A percentile compares a stretch with the other conserved stretches of the same genome.
These are phyloP conservation scores for Teratosphaeria destructans DNA, from an alignment of 2,329 filamentous ascomycete genomes.

Conservation along the genomic window DNA sequence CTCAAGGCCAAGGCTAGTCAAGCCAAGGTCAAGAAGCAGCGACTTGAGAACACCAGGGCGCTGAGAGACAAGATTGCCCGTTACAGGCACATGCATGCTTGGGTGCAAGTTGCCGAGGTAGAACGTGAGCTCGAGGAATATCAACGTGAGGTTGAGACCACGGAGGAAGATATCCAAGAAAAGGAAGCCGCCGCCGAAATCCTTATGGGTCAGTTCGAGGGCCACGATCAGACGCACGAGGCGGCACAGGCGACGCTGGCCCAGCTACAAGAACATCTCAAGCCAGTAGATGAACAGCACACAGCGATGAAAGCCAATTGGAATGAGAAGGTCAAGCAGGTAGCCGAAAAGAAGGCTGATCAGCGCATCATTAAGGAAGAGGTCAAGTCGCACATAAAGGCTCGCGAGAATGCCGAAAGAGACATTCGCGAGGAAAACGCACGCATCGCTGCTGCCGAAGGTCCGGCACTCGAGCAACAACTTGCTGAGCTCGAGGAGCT, in stretches of 20 bases:
- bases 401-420: conserved; percentile 31
- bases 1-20: conserved; percentile 50
- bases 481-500: conserved; percentile 40
- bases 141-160: conserved; percentile 20
- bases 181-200: conserved; percentile 34
- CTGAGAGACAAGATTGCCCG: conserved; percentile 52
- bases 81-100: conserved; percentile 61
- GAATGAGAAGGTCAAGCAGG: conserved; percentile 25
- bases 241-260: conserved; percentile 26
- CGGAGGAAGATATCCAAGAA: conserved; percentile 37
- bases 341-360: conserved; percentile 33
- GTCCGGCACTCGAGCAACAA: conserved; percentile 56
- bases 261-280: conserved; percentile 26
- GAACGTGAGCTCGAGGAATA: conserved; percentile 39
- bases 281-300: conserved; percentile 38
- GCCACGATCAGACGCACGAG: conserved; percentile 31
- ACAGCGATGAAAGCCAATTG: conserved; percentile 42
- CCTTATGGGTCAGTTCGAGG: conserved; percentile 33
- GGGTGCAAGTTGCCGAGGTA: conserved; percentile 73
- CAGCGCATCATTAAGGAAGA: conserved; percentile 55
- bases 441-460: conserved; percentile 53
- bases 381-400: conserved; percentile 42
- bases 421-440: conserved; percentile 46
- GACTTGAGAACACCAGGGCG: conserved; percentile 55
- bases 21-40: conserved; percentile 54